Conservation (phyloP, 768 basidiomycete species). For the Macrolepiota albuminosa region DNA sequence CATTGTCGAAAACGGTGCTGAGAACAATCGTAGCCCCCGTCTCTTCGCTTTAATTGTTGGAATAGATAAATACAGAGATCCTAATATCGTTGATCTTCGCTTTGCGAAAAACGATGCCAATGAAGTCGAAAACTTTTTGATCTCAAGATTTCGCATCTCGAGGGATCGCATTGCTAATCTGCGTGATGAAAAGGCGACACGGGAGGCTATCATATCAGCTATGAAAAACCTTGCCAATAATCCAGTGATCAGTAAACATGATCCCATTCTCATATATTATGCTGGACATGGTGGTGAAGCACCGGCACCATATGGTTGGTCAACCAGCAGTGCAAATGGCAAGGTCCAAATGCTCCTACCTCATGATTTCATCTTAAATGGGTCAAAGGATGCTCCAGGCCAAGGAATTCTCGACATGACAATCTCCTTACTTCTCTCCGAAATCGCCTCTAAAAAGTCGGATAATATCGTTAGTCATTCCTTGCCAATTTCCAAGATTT, state of each 20-base stretch:
- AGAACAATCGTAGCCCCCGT: neutral
- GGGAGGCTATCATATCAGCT: neutral
- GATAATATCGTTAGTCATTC: conserved; percentile 7
- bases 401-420: conserved; percentile 3
- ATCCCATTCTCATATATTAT: conserved; percentile 11
- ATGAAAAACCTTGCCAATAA: neutral
- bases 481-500: neutral
- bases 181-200: conserved; percentile 2
- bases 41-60: conserved; percentile 1
- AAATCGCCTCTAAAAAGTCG: neutral
- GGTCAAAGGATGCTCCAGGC: neutral
- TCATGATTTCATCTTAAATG: neutral
- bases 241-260: neutral
- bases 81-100: neutral
- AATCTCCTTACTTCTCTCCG: neutral
- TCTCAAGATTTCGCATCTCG: neutral
- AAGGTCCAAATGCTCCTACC: conserved; percentile 8
- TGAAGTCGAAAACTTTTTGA: neutral
- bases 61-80: conserved; percentile 6
- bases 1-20: neutral
- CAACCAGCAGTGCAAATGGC: neutral
- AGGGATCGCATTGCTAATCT: conserved; percentile 1
- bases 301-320: neutral
- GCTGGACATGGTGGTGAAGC: conserved; percentile 5
- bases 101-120: conserved; percentile 5